A percentile compares a stretch with the other conserved stretches of the same genome.
Evolutionary conservation across 768 basidiomycete species (phyloP).

Genomic region (Hirschioporus abietinus): DNA sequence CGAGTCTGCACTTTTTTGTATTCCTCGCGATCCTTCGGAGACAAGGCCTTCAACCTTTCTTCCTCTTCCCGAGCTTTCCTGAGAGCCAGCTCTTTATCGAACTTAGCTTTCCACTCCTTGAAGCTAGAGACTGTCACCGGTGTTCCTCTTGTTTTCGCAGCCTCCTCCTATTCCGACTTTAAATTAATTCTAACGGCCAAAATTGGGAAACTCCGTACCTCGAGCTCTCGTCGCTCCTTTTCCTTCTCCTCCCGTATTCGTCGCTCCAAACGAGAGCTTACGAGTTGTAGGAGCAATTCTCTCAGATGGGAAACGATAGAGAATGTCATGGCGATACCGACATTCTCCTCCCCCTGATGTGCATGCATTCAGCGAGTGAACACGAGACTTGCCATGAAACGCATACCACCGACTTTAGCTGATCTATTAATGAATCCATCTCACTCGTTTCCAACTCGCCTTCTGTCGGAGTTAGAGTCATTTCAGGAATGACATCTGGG

Average conservation of each 20-base stretch:
- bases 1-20: constrained; percentile 57
- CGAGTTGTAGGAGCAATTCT: constrained; percentile 64
- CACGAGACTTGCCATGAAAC: constrained; percentile 7
- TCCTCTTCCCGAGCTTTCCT: constrained; percentile 71
- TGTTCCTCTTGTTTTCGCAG: constrained; percentile 86
- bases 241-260: constrained; percentile 61
- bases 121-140: constrained; percentile 83
- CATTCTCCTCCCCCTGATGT: constrained; percentile 70
- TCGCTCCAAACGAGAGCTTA: constrained; percentile 52
- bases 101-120: constrained; percentile 71
- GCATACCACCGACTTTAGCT: constrained; percentile 54
- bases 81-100: constrained; percentile 60
- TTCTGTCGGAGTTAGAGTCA: constrained; percentile 56
- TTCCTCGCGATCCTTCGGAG: constrained; percentile 84
- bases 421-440: constrained; percentile 45
- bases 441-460: constrained; percentile 61
- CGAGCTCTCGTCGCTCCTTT: constrained; percentile 65
- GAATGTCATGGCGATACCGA: constrained; percentile 98
- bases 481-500: constrained; percentile 74
- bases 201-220: constrained; percentile 42
- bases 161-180: constrained; percentile 59
- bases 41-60: constrained; percentile 62
- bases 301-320: constrained; percentile 83
- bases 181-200: constrained; percentile 3
- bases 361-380: background rate